Evolutionary conservation across 2,329 filamentous ascomycete species (phyloP).

Genomic region (Seiridium unicorne): DNA sequence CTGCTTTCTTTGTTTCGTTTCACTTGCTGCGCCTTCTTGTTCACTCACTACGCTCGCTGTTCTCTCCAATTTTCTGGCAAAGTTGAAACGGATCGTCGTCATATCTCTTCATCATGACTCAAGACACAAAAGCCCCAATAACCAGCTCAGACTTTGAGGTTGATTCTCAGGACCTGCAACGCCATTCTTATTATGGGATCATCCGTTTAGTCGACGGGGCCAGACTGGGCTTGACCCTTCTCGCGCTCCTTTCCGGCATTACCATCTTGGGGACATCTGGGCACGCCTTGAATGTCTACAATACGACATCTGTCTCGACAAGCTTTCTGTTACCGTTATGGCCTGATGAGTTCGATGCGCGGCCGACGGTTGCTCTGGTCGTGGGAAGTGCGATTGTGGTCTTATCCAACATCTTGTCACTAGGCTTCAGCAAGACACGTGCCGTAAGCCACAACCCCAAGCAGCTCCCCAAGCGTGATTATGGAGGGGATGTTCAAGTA

Average conservation of each 20-base stretch:
- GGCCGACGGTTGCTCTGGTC: constrained; percentile 55
- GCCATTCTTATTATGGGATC: constrained; percentile 32
- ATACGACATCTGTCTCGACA: constrained; percentile 47
- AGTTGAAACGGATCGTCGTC: constrained; percentile 12
- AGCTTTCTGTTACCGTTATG: constrained; percentile 54
- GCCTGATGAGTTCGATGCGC: constrained; percentile 55
- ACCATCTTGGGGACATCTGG: constrained; percentile 53
- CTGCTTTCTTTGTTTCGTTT: constrained; percentile 9
- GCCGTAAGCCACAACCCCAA: not conserved
- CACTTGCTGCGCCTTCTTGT: constrained; percentile 2
- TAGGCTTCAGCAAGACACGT: constrained; percentile 45
- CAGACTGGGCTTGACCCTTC: constrained; percentile 44
- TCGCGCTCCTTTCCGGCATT: constrained; percentile 51
- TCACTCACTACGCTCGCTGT: not conserved
- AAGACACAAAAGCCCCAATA: constrained; percentile 36
- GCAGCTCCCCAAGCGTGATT: too few relatives aligned
- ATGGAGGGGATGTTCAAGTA: not conserved
- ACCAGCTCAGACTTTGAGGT: constrained; percentile 49
- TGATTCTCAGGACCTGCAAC: constrained; percentile 38
- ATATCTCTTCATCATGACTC: constrained; percentile 23
- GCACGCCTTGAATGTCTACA: constrained; percentile 54
- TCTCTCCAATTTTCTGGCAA: constrained; percentile 14
- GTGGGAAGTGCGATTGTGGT: constrained; percentile 49
- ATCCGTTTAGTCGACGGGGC: constrained; percentile 41
- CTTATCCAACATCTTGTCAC: constrained; percentile 43